Percentiles rank a stretch among this genome's conserved stretches.
phyloP scores from a whole-genome alignment of 192 early-diverging fungal species.

The Linnemannia hyalina region DNA sequence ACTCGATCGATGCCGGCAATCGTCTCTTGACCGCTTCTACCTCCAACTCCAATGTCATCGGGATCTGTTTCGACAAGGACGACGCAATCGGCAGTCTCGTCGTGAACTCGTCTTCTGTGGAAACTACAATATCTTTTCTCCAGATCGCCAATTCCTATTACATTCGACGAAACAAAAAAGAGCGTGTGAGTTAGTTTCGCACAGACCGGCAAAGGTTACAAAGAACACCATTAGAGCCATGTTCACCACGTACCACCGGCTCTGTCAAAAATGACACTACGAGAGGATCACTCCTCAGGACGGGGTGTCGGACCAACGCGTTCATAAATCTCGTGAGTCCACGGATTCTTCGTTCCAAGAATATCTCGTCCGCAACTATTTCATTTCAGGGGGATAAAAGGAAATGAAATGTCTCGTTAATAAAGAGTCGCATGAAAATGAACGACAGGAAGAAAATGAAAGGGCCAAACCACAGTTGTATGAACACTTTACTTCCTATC shows the following conservation, averaged over 20 bases:
- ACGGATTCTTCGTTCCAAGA: slow-evolving; percentile 78
- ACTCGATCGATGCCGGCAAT: slow-evolving; percentile 64
- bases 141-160: slow-evolving; percentile 71
- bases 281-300: slow-evolving; percentile 71
- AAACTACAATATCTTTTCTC: slow-evolving; percentile 64
- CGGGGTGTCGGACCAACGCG: slow-evolving; percentile 81
- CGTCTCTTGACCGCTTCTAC: slow-evolving; percentile 61
- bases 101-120: slow-evolving; percentile 71
- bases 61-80: slow-evolving; percentile 60
- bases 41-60: slow-evolving; percentile 66
- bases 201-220: not conserved
- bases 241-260: slow-evolving; percentile 61
- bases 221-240: not conserved
- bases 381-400: not conserved
- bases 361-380: slow-evolving; percentile 69
- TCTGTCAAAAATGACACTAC: slow-evolving; percentile 78
- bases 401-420: not conserved
- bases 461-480: slow-evolving; percentile 13
- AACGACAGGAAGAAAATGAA: not conserved
- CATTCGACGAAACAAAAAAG: not conserved
- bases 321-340: slow-evolving; percentile 81
- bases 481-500: slow-evolving; percentile 72
- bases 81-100: slow-evolving; percentile 38
- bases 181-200: not conserved
- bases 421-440: not conserved